Evolutionary conservation across 345 rosid genomes (phyloP).

Genomic region (Sapria himalayana): DNA sequence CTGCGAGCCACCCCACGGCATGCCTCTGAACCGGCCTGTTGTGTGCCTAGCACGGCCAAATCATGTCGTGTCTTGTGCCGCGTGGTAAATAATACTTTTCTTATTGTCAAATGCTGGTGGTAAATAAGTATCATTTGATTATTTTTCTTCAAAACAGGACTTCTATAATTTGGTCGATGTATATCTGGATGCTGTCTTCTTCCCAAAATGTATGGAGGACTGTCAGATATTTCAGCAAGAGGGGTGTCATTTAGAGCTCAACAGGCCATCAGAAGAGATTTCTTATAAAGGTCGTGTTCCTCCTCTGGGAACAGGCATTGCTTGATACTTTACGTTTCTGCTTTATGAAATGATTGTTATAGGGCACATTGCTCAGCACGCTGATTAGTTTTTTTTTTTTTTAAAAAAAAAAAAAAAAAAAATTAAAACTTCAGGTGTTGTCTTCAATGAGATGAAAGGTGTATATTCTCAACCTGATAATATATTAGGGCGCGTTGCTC

Average conservation of each 20-base stretch:
- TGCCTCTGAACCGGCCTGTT: too few species aligned
- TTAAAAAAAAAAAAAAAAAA: too few species aligned
- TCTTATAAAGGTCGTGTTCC: conserved; percentile 51
- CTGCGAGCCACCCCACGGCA: too few species aligned
- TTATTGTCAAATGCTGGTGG: too few species aligned
- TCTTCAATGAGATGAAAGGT: conserved; percentile 97
- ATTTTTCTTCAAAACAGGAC: conserved; percentile 33
- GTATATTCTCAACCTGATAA: conserved; percentile 97
- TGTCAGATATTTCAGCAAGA: conserved; percentile 83
- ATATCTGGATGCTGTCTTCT: conserved; percentile 92
- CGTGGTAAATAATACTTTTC: too few species aligned
- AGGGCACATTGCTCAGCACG: neutral
- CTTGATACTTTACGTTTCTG: neutral
- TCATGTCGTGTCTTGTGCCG: too few species aligned
- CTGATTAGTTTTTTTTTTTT: conserved; percentile 5
- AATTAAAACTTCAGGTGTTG: conserved; percentile 74
- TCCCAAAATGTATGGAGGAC: conserved; percentile 87
- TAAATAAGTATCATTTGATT: too few species aligned
- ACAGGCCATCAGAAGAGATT: conserved; percentile 69
- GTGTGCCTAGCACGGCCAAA: too few species aligned
- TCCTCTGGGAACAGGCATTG: neutral
- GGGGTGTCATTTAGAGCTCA: conserved; percentile 97
- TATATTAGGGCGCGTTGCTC: conserved; percentile 56
- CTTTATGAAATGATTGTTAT: conserved; percentile 1
- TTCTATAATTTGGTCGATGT: conserved; percentile 93